phyloP scores from a whole-genome alignment of 805 yeast species.

The Kodamaea kakaduensis region DNA sequence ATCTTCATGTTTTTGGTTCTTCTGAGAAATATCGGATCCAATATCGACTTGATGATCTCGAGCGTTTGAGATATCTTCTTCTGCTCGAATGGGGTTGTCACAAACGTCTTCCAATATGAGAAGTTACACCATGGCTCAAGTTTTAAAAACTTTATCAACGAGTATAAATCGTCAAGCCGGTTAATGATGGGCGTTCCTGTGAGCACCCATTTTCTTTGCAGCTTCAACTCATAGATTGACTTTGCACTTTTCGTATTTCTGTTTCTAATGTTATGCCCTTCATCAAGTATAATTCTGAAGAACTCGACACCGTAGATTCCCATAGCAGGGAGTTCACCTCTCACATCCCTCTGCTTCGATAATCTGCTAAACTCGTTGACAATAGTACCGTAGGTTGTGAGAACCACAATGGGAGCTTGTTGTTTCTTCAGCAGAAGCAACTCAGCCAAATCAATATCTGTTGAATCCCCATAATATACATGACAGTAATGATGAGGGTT shows the following conservation, averaged over 20 bases:
- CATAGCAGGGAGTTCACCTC: slow-evolving; percentile 26
- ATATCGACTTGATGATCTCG: slow-evolving; percentile 76
- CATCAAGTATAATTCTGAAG: slow-evolving; percentile 77
- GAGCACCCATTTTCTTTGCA: slow-evolving; percentile 73
- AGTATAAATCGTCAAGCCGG: slow-evolving; percentile 78
- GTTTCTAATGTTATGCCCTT: slow-evolving; percentile 86
- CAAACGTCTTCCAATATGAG: slow-evolving; percentile 81
- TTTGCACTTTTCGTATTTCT: slow-evolving; percentile 73
- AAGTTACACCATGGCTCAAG: slow-evolving; percentile 90
- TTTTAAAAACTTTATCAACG: slow-evolving; percentile 67
- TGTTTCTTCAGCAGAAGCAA: slow-evolving; percentile 36
- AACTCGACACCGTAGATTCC: slow-evolving; percentile 73
- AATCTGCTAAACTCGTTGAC: slow-evolving; percentile 66
- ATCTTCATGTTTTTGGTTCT: slow-evolving; percentile 84
- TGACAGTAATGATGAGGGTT: slow-evolving; percentile 44
- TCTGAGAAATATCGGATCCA: slow-evolving; percentile 78
- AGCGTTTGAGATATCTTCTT: slow-evolving; percentile 68
- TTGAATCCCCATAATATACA: slow-evolving; percentile 72
- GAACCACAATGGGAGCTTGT: slow-evolving; percentile 60
- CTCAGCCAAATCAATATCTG: slow-evolving; percentile 46
- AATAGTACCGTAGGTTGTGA: slow-evolving; percentile 87
- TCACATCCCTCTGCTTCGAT: slow-evolving; percentile 24
- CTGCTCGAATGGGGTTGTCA: slow-evolving; percentile 78
- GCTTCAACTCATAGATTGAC: slow-evolving; percentile 63
- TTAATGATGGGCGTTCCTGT: slow-evolving; percentile 95